Conservation (phyloP, 2,329 filamentous ascomycete species). For the Colletotrichum sp. region DNA sequence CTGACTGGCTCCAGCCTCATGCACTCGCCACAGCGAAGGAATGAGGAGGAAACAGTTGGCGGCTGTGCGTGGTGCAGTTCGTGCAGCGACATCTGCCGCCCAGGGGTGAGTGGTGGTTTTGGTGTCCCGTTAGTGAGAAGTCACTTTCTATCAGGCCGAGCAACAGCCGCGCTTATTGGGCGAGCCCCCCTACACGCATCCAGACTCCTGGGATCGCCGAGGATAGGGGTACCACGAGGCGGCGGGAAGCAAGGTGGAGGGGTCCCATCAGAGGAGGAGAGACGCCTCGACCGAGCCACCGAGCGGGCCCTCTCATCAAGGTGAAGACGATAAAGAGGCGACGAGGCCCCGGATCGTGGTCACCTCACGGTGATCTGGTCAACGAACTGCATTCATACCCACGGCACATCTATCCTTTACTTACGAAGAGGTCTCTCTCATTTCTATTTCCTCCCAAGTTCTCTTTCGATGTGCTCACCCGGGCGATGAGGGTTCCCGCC, state of each 20-base stretch:
- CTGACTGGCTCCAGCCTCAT: constrained; percentile 11
- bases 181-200: background rate
- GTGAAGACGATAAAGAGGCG: constrained; percentile 13
- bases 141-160: constrained; percentile 23
- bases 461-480: background rate
- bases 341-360: background rate
- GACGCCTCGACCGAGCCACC: constrained; percentile 3
- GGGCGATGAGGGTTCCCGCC: background rate
- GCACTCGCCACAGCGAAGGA: constrained; percentile 10
- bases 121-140: constrained; percentile 16
- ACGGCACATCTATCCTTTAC: background rate
- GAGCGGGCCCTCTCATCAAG: background rate
- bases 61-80: background rate
- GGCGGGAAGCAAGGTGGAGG: constrained; percentile 10
- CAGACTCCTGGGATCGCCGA: constrained; percentile 23
- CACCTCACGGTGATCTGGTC: background rate
- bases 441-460: background rate
- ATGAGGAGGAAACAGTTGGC: background rate
- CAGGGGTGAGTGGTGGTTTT: background rate
- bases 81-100: background rate
- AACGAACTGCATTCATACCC: background rate
- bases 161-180: constrained; percentile 9
- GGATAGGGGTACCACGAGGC: constrained; percentile 14
- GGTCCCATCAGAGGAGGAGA: background rate
- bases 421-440: background rate